Evolutionary conservation across 1,284 basidiomycete species (phyloP).

Genomic region (Cerioporus squamosus): DNA sequence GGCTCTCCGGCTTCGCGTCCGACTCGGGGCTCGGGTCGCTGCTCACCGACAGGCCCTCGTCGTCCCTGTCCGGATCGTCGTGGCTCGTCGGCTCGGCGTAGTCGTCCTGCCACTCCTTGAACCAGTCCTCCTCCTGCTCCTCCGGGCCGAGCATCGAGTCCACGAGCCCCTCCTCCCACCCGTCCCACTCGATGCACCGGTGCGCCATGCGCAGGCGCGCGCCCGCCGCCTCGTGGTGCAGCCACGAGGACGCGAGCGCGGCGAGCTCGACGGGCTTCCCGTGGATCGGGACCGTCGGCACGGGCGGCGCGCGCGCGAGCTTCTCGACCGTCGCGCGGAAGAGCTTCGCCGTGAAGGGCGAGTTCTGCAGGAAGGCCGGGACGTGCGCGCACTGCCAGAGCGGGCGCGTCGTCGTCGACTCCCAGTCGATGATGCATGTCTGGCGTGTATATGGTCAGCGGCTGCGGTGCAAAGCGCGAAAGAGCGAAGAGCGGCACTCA

Average conservation of each 20-base stretch:
- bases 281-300: conserved; percentile 18
- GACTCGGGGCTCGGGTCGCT: conserved; percentile 4
- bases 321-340: conserved; percentile 66
- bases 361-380: conserved; percentile 76
- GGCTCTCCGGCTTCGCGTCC: conserved; percentile 16
- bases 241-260: conserved; percentile 66
- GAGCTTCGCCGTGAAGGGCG: conserved; percentile 69
- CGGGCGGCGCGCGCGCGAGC: conserved; percentile 37
- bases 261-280: conserved; percentile 34
- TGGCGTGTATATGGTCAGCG: conserved; percentile 30
- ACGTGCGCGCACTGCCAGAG: conserved; percentile 83
- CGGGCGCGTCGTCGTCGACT: conserved; percentile 80
- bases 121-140: conserved; percentile 73
- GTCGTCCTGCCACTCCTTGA: conserved; percentile 46
- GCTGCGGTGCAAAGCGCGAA: neutral
- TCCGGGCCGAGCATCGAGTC: conserved; percentile 73
- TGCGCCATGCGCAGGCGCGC: conserved; percentile 72
- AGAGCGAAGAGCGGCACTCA: conserved; percentile 42
- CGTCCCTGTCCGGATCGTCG: neutral
- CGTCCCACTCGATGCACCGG: conserved; percentile 82
- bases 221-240: conserved; percentile 68
- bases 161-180: conserved; percentile 83
- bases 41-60: neutral
- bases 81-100: conserved; percentile 3
- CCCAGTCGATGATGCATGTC: conserved; percentile 87